Evolutionary conservation across 169 alveolate genomes (phyloP).

Genomic region (Plasmodium knowlesi): DNA sequence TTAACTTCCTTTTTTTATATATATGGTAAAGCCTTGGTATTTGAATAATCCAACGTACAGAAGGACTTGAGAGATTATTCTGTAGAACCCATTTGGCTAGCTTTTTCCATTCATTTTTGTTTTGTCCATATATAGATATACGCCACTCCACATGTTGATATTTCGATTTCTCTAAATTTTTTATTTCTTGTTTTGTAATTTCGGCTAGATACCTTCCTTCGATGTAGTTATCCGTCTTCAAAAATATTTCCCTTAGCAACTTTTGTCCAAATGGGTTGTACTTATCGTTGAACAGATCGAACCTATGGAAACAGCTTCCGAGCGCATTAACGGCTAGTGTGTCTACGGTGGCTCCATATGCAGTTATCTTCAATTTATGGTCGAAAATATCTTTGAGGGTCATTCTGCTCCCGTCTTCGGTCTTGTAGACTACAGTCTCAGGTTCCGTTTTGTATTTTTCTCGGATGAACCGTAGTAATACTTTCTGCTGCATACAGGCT

Average conservation of each 20-base stretch:
- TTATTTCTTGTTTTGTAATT: conserved; percentile 90
- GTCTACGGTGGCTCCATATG: conserved; percentile 85
- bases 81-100: conserved; percentile 91
- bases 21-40: conserved; percentile 91
- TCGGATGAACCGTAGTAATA: conserved; percentile 89
- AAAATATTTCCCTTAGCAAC: conserved; percentile 89
- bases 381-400: conserved; percentile 85
- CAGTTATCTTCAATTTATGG: conserved; percentile 80
- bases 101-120: conserved; percentile 91
- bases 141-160: conserved; percentile 94
- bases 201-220: conserved; percentile 92
- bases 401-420: conserved; percentile 75
- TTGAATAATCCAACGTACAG: conserved; percentile 91
- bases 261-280: conserved; percentile 92
- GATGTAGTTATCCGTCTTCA: conserved; percentile 91
- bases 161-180: conserved; percentile 86
- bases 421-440: conserved; percentile 80
- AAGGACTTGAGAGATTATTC: conserved; percentile 80
- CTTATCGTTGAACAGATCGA: conserved; percentile 93
- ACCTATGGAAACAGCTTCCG: conserved; percentile 91
- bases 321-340: conserved; percentile 89
- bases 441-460: conserved; percentile 83
- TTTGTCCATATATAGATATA: conserved; percentile 92
- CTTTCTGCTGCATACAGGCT: conserved; percentile 92
- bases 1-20: conserved; percentile 80